Evolutionary conservation across 768 basidiomycete genomes (phyloP).

Genomic region (Chalciporus chontae): DNA sequence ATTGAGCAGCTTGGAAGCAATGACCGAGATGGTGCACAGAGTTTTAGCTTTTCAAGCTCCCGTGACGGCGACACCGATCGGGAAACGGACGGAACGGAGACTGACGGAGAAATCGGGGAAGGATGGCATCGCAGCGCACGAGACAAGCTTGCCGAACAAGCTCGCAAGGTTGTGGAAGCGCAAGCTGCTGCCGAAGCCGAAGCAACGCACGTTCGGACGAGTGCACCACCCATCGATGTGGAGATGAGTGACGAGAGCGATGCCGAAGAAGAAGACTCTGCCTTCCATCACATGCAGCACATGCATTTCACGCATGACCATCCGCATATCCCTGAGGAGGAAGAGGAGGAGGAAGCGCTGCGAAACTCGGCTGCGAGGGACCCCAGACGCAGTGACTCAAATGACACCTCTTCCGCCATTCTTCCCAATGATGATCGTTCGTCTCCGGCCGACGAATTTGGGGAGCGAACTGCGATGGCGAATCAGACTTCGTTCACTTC

Average conservation of each 20-base stretch:
- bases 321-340: conserved; percentile 67
- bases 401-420: conserved; percentile 34
- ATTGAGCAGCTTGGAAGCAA: conserved; percentile 78
- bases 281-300: conserved; percentile 33
- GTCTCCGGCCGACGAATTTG: conserved; percentile 9
- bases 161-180: conserved; percentile 54
- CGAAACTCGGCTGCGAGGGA: conserved; percentile 23
- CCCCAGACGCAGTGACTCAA: conserved; percentile 19
- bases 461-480: conserved; percentile 14
- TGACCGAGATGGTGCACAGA: conserved; percentile 56
- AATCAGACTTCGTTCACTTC: conserved; percentile 14
- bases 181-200: conserved; percentile 40
- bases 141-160: conserved; percentile 66
- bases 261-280: conserved; percentile 52
- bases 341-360: conserved; percentile 50
- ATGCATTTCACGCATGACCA: conserved; percentile 44
- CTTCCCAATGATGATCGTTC: conserved; percentile 18
- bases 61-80: conserved; percentile 49
- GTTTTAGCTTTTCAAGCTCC: conserved; percentile 77
- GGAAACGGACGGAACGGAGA: conserved; percentile 46
- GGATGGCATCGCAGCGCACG: conserved; percentile 66
- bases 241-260: conserved; percentile 82
- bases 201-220: conserved; percentile 40
- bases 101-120: conserved; percentile 51
- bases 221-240: conserved; percentile 65